Evolutionary conservation across 257 asterid genomes (phyloP).

Genomic region (Gynochthodes officinalis): DNA sequence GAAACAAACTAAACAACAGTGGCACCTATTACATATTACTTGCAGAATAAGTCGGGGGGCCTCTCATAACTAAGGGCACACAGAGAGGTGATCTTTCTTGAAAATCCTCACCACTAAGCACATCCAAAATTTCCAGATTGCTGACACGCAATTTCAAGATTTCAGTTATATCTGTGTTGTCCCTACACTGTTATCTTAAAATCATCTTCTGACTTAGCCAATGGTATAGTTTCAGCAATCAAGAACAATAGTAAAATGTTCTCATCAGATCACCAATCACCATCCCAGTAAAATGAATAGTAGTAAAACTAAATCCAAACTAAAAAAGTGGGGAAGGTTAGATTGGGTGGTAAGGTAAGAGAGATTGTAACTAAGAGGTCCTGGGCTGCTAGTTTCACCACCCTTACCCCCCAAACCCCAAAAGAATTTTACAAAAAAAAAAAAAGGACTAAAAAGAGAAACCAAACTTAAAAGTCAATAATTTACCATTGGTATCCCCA

Average conservation of each 20-base stretch:
- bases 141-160: not conserved
- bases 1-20: not conserved
- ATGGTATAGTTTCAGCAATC: too few relatives aligned
- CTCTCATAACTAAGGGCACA: not conserved
- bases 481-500: slow-evolving; percentile 95
- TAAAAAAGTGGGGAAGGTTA: too few relatives aligned
- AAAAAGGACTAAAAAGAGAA: too few relatives aligned
- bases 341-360: too few relatives aligned
- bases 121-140: not conserved
- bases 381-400: too few relatives aligned
- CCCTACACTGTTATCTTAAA: not conserved
- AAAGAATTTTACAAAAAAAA: too few relatives aligned
- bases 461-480: not conserved
- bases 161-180: not conserved
- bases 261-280: not conserved
- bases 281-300: not conserved
- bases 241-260: not conserved
- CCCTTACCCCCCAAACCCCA: too few relatives aligned
- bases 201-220: not conserved
- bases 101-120: not conserved
- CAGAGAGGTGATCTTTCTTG: not conserved
- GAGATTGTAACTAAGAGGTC: too few relatives aligned
- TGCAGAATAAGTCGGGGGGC: not conserved
- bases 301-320: not conserved
- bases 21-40: not conserved